Conservation (phyloP, 495 filamentous ascomycete genomes). For the Talaromyces proteolyticus region DNA sequence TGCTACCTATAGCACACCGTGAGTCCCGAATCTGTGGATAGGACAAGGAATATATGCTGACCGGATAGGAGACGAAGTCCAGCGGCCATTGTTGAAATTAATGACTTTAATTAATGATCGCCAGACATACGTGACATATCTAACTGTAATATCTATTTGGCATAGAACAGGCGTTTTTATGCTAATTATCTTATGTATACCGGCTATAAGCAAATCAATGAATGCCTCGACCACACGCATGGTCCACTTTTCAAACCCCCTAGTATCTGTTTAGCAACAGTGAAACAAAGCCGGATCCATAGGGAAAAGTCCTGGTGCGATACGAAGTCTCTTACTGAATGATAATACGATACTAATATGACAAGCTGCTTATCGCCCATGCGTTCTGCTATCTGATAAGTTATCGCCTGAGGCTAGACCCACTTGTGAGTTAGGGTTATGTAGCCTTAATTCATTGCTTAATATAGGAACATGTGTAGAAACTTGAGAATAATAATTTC, state of each 20-base stretch:
- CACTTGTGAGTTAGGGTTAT: background rate
- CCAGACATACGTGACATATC: background rate
- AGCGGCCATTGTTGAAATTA: background rate
- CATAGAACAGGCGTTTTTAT: background rate
- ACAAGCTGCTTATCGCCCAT: background rate
- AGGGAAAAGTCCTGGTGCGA: background rate
- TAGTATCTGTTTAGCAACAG: background rate
- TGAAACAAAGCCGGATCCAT: background rate
- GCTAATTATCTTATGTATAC: background rate
- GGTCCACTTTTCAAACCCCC: background rate
- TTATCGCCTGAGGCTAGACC: background rate
- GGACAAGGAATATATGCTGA: background rate
- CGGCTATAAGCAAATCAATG: background rate
- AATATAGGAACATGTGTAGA: too few species aligned
- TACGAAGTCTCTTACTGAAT: background rate
- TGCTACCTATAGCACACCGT: slow-evolving; percentile 53
- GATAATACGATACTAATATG: background rate
- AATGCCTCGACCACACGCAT: background rate
- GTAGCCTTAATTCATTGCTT: background rate
- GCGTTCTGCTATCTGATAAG: background rate
- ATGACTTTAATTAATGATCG: background rate
- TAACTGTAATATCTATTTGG: background rate
- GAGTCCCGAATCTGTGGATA: background rate
- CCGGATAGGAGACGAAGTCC: background rate
- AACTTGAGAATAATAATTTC: too few species aligned